These are phyloP conservation scores for Fusarium anthophilum DNA, from an alignment of 2,329 filamentous ascomycete genomes.

Conservation along the genomic window DNA sequence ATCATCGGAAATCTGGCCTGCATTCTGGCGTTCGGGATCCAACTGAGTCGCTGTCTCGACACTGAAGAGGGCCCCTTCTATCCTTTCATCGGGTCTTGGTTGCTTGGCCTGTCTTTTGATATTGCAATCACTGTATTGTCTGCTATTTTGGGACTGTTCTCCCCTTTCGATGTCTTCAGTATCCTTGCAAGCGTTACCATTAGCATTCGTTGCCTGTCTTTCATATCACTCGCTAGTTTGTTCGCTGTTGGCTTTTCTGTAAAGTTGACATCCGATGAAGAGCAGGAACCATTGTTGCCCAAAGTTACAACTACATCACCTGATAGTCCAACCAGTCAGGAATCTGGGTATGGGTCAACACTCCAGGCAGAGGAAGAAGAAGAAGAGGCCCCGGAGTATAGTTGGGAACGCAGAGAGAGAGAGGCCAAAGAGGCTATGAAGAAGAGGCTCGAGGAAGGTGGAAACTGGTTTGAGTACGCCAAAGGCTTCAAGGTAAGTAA, in stretches of 20 bases:
- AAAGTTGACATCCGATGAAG: conserved; percentile 57
- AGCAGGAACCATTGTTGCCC: conserved; percentile 66
- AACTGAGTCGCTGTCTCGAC: conserved; percentile 64
- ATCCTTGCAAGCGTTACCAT: conserved; percentile 39
- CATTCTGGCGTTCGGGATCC: conserved; percentile 70
- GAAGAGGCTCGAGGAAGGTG: conserved; percentile 76
- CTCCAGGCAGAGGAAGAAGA: conserved; percentile 49
- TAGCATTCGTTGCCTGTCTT: conserved; percentile 29
- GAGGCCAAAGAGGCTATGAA: conserved; percentile 67
- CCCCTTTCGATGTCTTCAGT: conserved; percentile 22
- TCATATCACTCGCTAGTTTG: conserved; percentile 27
- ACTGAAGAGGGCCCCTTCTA: conserved; percentile 65
- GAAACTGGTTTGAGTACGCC: conserved; percentile 80
- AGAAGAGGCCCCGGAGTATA: conserved; percentile 59
- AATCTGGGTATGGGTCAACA: conserved; percentile 55
- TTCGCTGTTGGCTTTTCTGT: conserved; percentile 20
- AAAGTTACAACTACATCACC: conserved; percentile 35
- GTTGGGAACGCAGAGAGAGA: conserved; percentile 62
- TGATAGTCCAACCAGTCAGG: conserved; percentile 38
- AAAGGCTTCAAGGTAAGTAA: conserved; percentile 71
- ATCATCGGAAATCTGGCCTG: conserved; percentile 69
- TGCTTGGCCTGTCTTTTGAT: conserved; percentile 67
- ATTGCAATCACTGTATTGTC: conserved; percentile 52
- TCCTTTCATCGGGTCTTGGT: conserved; percentile 71
- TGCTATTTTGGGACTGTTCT: conserved; percentile 3